Evolutionary conservation across 2,329 filamentous ascomycete species (phyloP), one percentile per base, ranked within the genome.

Genomic region (Thelonectria rubi): DNA sequence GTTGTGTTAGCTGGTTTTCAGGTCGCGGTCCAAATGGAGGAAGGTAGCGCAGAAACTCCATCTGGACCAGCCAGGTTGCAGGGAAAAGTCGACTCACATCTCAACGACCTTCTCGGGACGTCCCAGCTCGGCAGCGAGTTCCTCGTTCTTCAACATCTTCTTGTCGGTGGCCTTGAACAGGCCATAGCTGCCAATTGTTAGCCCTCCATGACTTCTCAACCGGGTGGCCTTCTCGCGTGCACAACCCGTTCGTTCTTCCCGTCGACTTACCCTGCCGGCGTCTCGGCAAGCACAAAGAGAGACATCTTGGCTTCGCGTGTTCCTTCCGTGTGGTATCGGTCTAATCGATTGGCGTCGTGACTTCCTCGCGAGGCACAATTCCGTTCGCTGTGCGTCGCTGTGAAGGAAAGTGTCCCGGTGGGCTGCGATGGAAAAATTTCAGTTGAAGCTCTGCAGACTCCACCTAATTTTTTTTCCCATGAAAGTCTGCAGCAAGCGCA

Each of bases 161-260:
- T 97, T 98, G 86, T 98, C 94, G 79, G 94, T 93, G 73, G 94
- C 91, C 86, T 99, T 98, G 84, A 99, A 93, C 78, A 99, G 88
- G 80, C 94, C 95, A 84, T 98, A 98, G 78, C 95, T 97, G 72
- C 70, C 68, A 59, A 63, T 67, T 68, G 74, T 76, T 75, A 79
- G 78, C 65, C 47, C 48, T 64, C 40, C 39, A 46, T 50, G 40
- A 12, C 51, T 46, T 37, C 55, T 51, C 21, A 40, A 20, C 47
- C 15, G 12, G 57, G 53, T 45, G 55, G 47, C 49, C 51, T 65
- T 61, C 60, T 53, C 63, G 59, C 57, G 52, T 56, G 53, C 56
- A 26, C 53, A 58, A 47, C 53, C 43, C 24, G 49, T 64, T 40
- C 24, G 49, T 62, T 37, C 48, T 43, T 11, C 60, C 60, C 49